Percentiles rank a stretch among this genome's conserved stretches.
Evolutionary conservation across 441 rosid genomes (phyloP).

Genomic region (Adansonia gregorii): DNA sequence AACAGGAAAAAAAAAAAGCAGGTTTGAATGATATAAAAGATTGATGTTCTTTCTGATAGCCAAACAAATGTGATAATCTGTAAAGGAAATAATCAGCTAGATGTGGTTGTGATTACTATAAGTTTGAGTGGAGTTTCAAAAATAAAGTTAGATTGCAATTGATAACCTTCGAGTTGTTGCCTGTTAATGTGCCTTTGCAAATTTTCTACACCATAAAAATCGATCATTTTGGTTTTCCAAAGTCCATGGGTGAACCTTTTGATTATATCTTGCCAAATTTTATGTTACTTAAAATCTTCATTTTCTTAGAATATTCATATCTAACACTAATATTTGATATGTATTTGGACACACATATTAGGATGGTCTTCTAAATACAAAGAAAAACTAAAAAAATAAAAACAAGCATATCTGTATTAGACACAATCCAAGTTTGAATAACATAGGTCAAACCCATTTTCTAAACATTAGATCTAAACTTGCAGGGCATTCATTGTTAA

Average conservation of each 20-base stretch:
- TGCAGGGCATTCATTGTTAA: conserved; percentile 76
- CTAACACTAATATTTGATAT: too few relatives aligned
- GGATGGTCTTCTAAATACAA: too few relatives aligned
- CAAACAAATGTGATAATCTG: neutral
- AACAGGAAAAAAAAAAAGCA: neutral
- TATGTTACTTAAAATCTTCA: too few relatives aligned
- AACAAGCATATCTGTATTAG: too few relatives aligned
- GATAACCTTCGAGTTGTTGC: neutral
- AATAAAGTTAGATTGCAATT: neutral
- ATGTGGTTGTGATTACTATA: neutral
- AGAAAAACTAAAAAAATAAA: too few relatives aligned
- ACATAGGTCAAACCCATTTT: neutral
- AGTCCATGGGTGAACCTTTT: neutral
- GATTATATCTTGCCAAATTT: neutral
- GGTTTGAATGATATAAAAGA: neutral
- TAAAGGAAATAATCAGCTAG: neutral
- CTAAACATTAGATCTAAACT: conserved; percentile 28
- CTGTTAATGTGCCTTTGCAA: neutral
- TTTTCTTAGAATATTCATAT: too few relatives aligned
- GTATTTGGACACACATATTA: too few relatives aligned
- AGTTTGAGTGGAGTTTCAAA: neutral
- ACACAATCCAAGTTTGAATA: too few relatives aligned
- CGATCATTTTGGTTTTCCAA: neutral
- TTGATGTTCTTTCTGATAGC: neutral
- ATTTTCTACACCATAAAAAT: neutral